Evolutionary conservation across 2,329 filamentous ascomycete genomes (phyloP).

Genomic region (Scytalidium sp.): DNA sequence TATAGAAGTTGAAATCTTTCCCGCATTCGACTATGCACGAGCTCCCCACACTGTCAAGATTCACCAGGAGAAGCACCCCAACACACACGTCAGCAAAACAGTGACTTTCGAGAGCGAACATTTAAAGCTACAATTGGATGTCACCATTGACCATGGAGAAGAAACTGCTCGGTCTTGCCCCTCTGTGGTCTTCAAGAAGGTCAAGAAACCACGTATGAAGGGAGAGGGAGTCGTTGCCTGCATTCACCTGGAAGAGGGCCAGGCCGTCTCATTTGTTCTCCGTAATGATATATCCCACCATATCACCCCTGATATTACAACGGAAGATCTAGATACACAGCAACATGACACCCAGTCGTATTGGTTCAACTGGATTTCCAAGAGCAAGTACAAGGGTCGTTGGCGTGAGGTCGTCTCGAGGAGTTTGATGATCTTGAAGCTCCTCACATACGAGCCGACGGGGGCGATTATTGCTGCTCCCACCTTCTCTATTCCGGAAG

Average conservation of each 20-base stretch:
- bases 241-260: slow-evolving; percentile 61
- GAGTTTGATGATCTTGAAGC: slow-evolving; percentile 71
- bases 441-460: slow-evolving; percentile 75
- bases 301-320: slow-evolving; percentile 56
- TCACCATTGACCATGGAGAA: slow-evolving; percentile 61
- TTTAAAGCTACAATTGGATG: slow-evolving; percentile 63
- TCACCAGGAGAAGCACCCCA: slow-evolving; percentile 38
- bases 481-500: slow-evolving; percentile 75
- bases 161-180: slow-evolving; percentile 45
- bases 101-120: slow-evolving; percentile 60
- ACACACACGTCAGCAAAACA: slow-evolving; percentile 49
- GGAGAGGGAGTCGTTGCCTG: slow-evolving; percentile 62
- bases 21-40: slow-evolving; percentile 68
- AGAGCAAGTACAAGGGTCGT: slow-evolving; percentile 67
- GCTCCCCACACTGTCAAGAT: slow-evolving; percentile 60
- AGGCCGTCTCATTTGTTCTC: slow-evolving; percentile 67
- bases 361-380: slow-evolving; percentile 72
- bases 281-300: slow-evolving; percentile 59
- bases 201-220: slow-evolving; percentile 46
- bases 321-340: slow-evolving; percentile 53
- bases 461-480: slow-evolving; percentile 75
- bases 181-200: slow-evolving; percentile 52
- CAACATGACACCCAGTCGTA: slow-evolving; percentile 69
- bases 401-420: slow-evolving; percentile 71
- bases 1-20: slow-evolving; percentile 66